Evolutionary conservation across 2,329 filamentous ascomycete genomes (phyloP), one percentile per base, ranked within the genome.

Genomic region (Ophiostoma sp.): DNA sequence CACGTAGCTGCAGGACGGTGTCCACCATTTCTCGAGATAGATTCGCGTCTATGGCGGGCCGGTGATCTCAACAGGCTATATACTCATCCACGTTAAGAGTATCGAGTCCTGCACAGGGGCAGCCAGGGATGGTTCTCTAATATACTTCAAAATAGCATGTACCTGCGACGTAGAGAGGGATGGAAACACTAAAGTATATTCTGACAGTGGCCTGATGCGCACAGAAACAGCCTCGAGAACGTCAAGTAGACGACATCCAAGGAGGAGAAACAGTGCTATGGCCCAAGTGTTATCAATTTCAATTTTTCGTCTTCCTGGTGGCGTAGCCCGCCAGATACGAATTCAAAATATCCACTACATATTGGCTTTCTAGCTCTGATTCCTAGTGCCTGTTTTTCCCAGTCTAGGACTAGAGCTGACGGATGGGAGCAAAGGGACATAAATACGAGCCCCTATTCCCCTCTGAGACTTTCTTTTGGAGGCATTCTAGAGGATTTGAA

Each of bases 11-110:
- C 36, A 12, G 36, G 55, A 60, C 11, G 55, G 55, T 38, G 49
- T 18, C 49, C 49, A 55, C 49, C 49, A 27, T 55, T 27, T 27
- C 49, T 55, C 38, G 55, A 62, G 38, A 62, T n/a, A n/a, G 58
- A 62, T 38, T 36, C 58, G 58, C 58, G 38, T 41, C 58, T 38
- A 41, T 62, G 58, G 58, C 58, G 58, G 58, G 41, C 38, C 58
- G 11, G 4, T 41, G 38, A 18, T 62, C 27, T 62, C 58, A 40
- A 62, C n/a, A 9, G 38, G 58, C 4, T 62, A 38, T 14, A 49
- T n/a, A 49, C 12, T 4, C 14, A 9, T 62, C 16, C 41, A 62
- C 12, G 58, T 60, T 7, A 38, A 16, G 55, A 27, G 12, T 12
- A 12, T 18, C 49, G 11, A 6, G n/a, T 55, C 11, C 8, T 27